Evolutionary conservation across 106 monocot genomes (phyloP).

Genomic region (Amphibolis antarctica): DNA sequence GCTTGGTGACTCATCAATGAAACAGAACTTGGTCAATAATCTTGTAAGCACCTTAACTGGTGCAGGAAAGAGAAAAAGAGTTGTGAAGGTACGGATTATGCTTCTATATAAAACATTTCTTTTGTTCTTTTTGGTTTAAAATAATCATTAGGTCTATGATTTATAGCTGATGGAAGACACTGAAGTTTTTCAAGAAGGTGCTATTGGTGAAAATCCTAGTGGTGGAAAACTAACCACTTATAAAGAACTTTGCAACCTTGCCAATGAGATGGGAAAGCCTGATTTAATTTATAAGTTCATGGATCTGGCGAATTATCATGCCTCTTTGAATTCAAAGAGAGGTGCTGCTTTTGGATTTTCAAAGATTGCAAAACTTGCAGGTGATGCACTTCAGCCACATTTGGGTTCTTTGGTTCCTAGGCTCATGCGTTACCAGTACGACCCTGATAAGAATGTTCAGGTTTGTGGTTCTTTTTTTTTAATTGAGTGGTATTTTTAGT

Average conservation of each 20-base stretch:
- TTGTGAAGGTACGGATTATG: slow-evolving; percentile 48
- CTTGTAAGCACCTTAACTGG: slow-evolving; percentile 91
- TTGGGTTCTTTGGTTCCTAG: slow-evolving; percentile 62
- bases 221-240: slow-evolving; percentile 93
- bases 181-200: slow-evolving; percentile 96
- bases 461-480: slow-evolving; percentile 19
- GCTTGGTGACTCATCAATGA: slow-evolving; percentile 88
- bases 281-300: slow-evolving; percentile 96
- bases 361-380: slow-evolving; percentile 95
- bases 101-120: slow-evolving; percentile 1
- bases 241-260: slow-evolving; percentile 89
- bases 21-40: slow-evolving; percentile 74
- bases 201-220: slow-evolving; percentile 58
- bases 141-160: slow-evolving; percentile 9
- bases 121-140: slow-evolving; percentile 3
- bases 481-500: neutral
- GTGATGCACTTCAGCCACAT: slow-evolving; percentile 85
- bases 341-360: slow-evolving; percentile 99
- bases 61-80: slow-evolving; percentile 86
- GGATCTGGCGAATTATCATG: slow-evolving; percentile 98
- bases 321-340: slow-evolving; percentile 88
- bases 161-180: slow-evolving; percentile 74
- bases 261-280: slow-evolving; percentile 99
- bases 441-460: slow-evolving; percentile 99
- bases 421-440: slow-evolving; percentile 89